Evolutionary conservation across 768 basidiomycete genomes (phyloP).

Genomic region (Phaeolepiota aurea): DNA sequence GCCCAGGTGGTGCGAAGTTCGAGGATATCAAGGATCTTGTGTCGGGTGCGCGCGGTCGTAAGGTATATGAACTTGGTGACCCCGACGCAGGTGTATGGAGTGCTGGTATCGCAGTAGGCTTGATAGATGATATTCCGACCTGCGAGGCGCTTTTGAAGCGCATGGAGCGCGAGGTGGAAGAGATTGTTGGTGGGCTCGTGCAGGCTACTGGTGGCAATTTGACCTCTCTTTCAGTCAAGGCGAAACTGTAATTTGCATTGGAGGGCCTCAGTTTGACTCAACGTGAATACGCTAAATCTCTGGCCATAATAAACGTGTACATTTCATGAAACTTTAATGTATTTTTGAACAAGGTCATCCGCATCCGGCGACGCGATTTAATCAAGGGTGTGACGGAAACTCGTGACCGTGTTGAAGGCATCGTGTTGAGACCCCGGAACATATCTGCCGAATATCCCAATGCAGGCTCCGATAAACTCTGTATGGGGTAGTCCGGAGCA

Average conservation of each 20-base stretch:
- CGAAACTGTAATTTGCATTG: conserved; percentile 27
- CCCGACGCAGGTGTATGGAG: conserved; percentile 84
- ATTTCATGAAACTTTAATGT: too few species aligned
- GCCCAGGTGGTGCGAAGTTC: conserved; percentile 82
- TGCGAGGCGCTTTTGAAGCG: conserved; percentile 62
- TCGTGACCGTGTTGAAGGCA: too few species aligned
- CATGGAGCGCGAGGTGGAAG: conserved; percentile 72
- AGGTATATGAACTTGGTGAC: conserved; percentile 81
- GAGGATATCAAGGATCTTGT: conserved; percentile 76
- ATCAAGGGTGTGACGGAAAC: too few species aligned
- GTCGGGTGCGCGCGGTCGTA: conserved; percentile 56
- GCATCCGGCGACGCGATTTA: too few species aligned
- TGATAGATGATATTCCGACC: conserved; percentile 80
- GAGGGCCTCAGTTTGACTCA: conserved; percentile 3
- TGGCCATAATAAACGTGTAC: too few species aligned
- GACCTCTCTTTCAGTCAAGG: conserved; percentile 11
- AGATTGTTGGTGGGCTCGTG: conserved; percentile 44
- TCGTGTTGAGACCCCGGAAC: too few species aligned
- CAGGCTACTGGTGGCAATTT: conserved; percentile 8
- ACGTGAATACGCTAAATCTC: background rate
- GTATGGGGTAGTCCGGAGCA: background rate
- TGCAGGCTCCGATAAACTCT: conserved; percentile 7
- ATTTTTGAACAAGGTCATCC: too few species aligned
- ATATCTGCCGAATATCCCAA: too few species aligned
- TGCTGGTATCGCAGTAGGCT: conserved; percentile 53